Conservation (phyloP, 2,329 filamentous ascomycete genomes). For the Aspergillus pseudotamarii region DNA sequence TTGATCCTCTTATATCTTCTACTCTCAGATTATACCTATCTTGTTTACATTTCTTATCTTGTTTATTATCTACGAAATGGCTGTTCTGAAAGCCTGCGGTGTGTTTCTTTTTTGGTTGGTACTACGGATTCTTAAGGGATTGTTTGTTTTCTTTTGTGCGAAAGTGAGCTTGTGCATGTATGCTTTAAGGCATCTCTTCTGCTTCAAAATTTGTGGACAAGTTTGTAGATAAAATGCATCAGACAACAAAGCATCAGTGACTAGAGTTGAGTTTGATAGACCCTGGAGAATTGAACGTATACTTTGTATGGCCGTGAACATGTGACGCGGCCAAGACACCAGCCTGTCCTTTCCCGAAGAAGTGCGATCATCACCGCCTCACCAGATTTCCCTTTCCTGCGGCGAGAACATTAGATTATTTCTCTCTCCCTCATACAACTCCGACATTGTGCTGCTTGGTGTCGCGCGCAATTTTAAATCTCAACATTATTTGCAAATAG, state of each 20-base stretch:
- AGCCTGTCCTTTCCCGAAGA: constrained; percentile 30
- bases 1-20: not conserved
- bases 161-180: not conserved
- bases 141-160: not conserved
- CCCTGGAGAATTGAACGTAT: not conserved
- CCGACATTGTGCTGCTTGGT: not conserved
- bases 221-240: not conserved
- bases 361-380: constrained; percentile 2
- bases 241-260: not conserved
- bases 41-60: constrained; percentile 1
- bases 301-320: constrained; percentile 10
- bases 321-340: constrained; percentile 31
- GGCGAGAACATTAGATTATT: not conserved
- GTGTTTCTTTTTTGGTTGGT: constrained; percentile 5
- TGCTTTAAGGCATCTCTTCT: not conserved
- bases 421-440: constrained; percentile 1
- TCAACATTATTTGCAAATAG: not conserved
- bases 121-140: not conserved
- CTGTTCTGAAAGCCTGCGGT: not conserved
- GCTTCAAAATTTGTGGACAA: not conserved
- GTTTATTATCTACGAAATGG: not conserved
- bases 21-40: not conserved
- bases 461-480: not conserved
- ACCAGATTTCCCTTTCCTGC: constrained; percentile 2
- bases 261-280: not conserved